A percentile compares a stretch with the other conserved stretches of the same genome.
Conservation (phyloP, 2,329 filamentous ascomycete species). For the Pezicula radicicola region DNA sequence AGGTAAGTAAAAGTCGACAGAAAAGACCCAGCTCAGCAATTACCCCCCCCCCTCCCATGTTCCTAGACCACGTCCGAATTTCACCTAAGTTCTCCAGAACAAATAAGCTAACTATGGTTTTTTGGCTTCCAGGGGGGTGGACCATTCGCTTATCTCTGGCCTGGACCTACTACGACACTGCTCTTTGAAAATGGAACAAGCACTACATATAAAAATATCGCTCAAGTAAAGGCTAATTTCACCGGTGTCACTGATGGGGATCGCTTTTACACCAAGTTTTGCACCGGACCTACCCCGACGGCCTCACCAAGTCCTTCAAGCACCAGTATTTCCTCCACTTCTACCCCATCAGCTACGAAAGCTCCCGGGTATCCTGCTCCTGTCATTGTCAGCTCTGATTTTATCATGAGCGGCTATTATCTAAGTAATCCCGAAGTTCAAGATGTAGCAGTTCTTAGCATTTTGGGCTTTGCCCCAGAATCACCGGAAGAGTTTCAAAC, state of each 20-base stretch:
- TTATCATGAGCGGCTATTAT: conserved; percentile 12
- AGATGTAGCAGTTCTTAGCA: conserved; percentile 12
- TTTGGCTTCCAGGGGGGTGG: conserved; percentile 14
- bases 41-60: no score
- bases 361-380: conserved; percentile 11
- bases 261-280: conserved; percentile 7
- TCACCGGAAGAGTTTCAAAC: conserved; percentile 12
- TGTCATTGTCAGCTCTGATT: conserved; percentile 8
- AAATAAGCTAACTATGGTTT: no score
- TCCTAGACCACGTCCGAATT: no score
- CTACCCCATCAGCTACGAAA: background rate
- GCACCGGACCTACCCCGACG: background rate
- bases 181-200: conserved; percentile 32
- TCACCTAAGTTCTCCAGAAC: no score
- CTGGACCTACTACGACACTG: conserved; percentile 29
- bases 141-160: conserved; percentile 30
- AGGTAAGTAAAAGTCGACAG: conserved; percentile 5
- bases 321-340: no score
- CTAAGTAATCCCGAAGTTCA: conserved; percentile 3
- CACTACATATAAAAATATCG: conserved; percentile 25
- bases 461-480: conserved; percentile 6
- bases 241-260: conserved; percentile 7
- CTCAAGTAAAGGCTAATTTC: conserved; percentile 27
- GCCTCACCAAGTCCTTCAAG: background rate
- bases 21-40: no score